Percentiles rank a stretch among this genome's conserved stretches.
Evolutionary conservation across 495 filamentous ascomycete genomes (phyloP).

Genomic region (Penicillium subrubescens): DNA sequence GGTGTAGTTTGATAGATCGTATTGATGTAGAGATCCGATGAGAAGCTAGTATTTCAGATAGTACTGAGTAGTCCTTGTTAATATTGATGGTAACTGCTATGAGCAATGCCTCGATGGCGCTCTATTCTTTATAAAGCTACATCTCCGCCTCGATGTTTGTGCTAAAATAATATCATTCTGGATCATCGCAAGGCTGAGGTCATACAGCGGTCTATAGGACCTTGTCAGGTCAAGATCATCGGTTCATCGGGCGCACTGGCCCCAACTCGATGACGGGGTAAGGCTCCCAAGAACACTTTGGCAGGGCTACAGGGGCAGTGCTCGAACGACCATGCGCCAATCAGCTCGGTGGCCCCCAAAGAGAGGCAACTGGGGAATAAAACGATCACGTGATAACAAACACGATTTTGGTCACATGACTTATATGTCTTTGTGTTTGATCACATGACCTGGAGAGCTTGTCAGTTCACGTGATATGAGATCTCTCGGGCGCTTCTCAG

Average conservation of each 20-base stretch:
- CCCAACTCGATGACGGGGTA: background rate
- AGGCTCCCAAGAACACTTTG: background rate
- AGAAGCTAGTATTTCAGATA: background rate
- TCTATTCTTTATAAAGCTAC: background rate
- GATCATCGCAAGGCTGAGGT: background rate
- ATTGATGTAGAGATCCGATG: background rate
- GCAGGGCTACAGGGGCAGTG: slow-evolving; percentile 1
- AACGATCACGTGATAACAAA: background rate
- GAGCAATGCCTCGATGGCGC: background rate
- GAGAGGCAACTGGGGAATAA: background rate
- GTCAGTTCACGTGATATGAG: background rate
- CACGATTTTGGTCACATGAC: too few relatives aligned
- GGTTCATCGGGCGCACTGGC: background rate
- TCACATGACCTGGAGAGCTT: background rate
- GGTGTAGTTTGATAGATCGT: background rate
- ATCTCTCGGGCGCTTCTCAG: slow-evolving; percentile 6
- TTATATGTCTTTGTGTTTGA: too few relatives aligned
- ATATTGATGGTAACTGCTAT: too few relatives aligned
- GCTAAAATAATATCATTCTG: background rate
- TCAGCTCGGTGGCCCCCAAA: background rate
- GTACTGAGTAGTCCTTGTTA: too few relatives aligned
- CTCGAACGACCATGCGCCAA: background rate
- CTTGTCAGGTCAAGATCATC: background rate
- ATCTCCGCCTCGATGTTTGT: background rate
- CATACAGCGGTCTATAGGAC: background rate